Base-by-base conservation (phyloP, 306 rosid species). In the Quercus berberidifolia region DNA sequence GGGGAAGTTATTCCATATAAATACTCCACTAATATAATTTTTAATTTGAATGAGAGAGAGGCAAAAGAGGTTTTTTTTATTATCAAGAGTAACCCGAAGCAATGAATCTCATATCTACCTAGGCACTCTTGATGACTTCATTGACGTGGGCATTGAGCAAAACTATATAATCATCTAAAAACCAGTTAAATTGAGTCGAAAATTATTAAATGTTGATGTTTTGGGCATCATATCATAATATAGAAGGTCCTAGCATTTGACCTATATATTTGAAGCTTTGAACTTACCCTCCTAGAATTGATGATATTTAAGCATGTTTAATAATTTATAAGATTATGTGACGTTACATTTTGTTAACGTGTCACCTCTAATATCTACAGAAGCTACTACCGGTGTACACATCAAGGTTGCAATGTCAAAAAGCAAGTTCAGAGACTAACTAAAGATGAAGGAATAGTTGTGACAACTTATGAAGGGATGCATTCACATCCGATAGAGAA, bases 331-430 rank as follows among this genome's bases (percentile, higher is more conserved):
- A 14, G 13, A 52, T 49, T 49, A 13, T 49, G 28, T 17, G 6
- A 4, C 18, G 12, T 35, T 4, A 18, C 43, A 1, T 57, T n/a
- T 15, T 54, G 38, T 58, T 55, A 26, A 70, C 56, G 19, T 28
- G 79, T 28, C 23, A 4, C 25, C 52, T 65, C 19, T 7, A 14
- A 52, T 35, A 5, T 60, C 0, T 82, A 38, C 77, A 87, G 90
- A 74, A 87, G 88, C 75, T 87, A 87, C 86, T 87, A 87, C 71
- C 74, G 90, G 54, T 87, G 90, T 79, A 87, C 90, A 52, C 67
- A 85, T 71, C 85, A 87, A 70, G 88, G 88, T 1, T 87, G 90
- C 82, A 82, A 74, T 56, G 90, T 87, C 74, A 87, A 87, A 35
- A 87, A 85, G 81, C 90, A 87, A 76, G 88, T 87, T 43, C 90